Evolutionary conservation across 768 basidiomycete genomes (phyloP), one percentile per base, ranked within the genome.

Genomic region (Boletus rufocinnamomeus): DNA sequence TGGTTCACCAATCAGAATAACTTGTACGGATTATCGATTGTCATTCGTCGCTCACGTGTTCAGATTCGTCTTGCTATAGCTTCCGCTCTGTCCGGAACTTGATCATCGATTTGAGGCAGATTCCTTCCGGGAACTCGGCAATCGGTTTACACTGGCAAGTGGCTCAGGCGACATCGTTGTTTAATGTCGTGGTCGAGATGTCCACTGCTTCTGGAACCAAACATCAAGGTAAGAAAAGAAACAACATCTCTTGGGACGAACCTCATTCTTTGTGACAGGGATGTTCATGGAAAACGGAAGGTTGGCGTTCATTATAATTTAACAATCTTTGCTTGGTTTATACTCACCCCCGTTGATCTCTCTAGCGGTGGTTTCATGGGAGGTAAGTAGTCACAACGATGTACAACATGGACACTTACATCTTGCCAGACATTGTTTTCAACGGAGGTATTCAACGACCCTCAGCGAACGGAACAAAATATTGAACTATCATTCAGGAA

Each of bases 111-210:
- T 72, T 85, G 59, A 75, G 75, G 73, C 80, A 69, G 54, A 80
- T 86, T 54, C 82, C 87, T 40, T 74, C 84, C 2, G 64, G 72
- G 16, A 76, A 74, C 13, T 63, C 79, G 62, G 87, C 84, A 37
- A 87, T 83, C n/a, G 89, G 87, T 30, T 75, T 92, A 34, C 90
- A 92, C 63, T 92, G 90, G 90, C 90, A 92, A 72, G 86, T 91
- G 21, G 80, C 90, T 2, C 90, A 92, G 68, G 82, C 84, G 4
- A 91, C 90, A 0, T 88, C 87, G 0, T 74, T 92, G 57, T 77
- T 85, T 44, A 91, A 92, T 66, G 81, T 93, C 55, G 80, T 83
- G 14, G 79, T 91, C 51, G 71, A 87, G 50, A 87, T 91, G 87
- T 88, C 86, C n/a, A 80, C 80, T 13, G 83, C 77, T 25, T 48